phyloP scores from a whole-genome alignment of 192 early-diverging fungal genomes.

The Phlyctochytrium bullatum region DNA sequence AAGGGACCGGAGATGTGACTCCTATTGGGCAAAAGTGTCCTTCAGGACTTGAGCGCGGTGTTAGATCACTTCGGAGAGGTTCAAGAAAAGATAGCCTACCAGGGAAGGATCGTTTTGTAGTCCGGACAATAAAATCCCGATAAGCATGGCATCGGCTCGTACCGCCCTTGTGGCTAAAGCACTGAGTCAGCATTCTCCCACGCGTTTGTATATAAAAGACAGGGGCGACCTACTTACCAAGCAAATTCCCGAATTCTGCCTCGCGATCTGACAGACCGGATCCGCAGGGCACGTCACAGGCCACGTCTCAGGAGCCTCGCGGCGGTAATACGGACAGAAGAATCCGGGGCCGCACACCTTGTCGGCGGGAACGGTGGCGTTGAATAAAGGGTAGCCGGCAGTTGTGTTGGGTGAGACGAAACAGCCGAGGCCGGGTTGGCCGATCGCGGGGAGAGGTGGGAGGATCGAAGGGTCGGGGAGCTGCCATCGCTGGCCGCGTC shows the following conservation, averaged over 20 bases:
- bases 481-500: constrained; percentile 7
- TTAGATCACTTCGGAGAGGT: neutral
- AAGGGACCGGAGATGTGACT: constrained; percentile 11
- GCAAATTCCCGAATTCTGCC: constrained; percentile 13
- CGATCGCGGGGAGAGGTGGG: neutral
- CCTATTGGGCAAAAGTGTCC: constrained; percentile 41
- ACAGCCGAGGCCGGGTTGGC: constrained; percentile 16
- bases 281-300: constrained; percentile 31
- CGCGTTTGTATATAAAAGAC: neutral
- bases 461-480: constrained; percentile 5
- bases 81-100: constrained; percentile 5
- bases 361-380: neutral
- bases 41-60: constrained; percentile 22
- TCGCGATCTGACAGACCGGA: constrained; percentile 18
- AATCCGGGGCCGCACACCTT: constrained; percentile 22
- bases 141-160: constrained; percentile 21
- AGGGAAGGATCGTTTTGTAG: constrained; percentile 19
- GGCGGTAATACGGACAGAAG: constrained; percentile 30
- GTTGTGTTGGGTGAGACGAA: neutral
- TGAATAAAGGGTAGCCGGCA: too few relatives aligned
- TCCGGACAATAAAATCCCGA: constrained; percentile 38
- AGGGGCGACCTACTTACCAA: neutral
- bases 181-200: neutral
- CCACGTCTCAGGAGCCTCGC: constrained; percentile 7
- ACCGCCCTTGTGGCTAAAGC: constrained; percentile 1